These are phyloP conservation scores for Pseudogymnoascus sp. DNA, from an alignment of 2,329 filamentous ascomycete species.

Conservation along the genomic window DNA sequence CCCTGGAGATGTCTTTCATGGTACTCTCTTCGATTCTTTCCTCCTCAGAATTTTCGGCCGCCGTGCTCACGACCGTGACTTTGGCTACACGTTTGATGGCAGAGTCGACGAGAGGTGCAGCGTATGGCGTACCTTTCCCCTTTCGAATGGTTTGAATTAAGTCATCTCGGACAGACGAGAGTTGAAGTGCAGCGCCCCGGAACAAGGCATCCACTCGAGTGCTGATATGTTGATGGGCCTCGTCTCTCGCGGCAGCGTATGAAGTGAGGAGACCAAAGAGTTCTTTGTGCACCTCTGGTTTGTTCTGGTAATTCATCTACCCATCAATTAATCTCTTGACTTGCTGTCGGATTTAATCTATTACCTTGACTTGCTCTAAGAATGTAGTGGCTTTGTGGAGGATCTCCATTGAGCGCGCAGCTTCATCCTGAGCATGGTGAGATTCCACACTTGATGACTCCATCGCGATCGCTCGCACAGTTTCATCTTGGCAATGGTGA, in stretches of 20 bases:
- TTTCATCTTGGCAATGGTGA: too few relatives aligned
- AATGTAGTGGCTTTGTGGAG: background rate
- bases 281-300: background rate
- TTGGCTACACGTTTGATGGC: background rate
- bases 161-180: background rate
- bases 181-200: background rate
- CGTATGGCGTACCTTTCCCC: background rate
- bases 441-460: background rate
- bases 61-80: background rate
- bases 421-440: background rate
- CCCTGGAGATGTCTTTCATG: background rate
- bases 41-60: background rate
- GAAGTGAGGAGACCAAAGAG: background rate
- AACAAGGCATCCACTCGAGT: background rate
- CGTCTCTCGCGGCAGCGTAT: background rate
- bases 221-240: background rate
- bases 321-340: background rate
- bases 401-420: background rate
- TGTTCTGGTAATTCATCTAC: background rate
- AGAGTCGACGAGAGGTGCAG: constrained; percentile 3
- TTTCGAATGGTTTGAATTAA: background rate
- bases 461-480: too few relatives aligned
- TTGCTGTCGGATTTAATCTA: background rate
- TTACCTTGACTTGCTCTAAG: constrained; percentile 5
- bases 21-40: background rate